Evolutionary conservation across 176 grass and related monocot genomes (phyloP).

Genomic region (Metroxylon sagu): DNA sequence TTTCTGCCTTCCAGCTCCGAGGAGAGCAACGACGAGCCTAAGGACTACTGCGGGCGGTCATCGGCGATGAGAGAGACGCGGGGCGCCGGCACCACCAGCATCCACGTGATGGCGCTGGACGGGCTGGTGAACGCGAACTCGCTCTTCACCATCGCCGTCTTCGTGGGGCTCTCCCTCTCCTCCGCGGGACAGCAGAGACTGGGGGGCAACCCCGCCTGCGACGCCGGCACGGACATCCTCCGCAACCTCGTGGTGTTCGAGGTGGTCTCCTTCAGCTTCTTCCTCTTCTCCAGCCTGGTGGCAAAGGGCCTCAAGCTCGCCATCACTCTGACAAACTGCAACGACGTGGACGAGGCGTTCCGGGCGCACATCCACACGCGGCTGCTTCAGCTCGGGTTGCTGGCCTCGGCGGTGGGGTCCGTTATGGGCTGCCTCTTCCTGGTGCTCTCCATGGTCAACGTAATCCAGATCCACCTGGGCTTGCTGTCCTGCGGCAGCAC

Average conservation of each 20-base stretch:
- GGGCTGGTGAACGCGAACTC: constrained; percentile 26
- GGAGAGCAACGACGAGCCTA: too few relatives aligned
- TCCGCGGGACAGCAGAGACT: constrained; percentile 9
- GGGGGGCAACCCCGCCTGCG: constrained; percentile 6
- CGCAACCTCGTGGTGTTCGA: constrained; percentile 25
- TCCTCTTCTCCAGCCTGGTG: constrained; percentile 29
- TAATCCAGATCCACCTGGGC: constrained; percentile 28
- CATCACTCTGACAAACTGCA: constrained; percentile 27
- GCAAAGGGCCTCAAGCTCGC: constrained; percentile 25
- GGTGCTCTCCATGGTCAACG: constrained; percentile 23
- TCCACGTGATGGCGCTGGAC: constrained; percentile 29
- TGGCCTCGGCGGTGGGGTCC: constrained; percentile 15
- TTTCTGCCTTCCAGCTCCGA: too few relatives aligned
- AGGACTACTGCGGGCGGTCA: too few relatives aligned
- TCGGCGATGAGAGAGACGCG: too few relatives aligned
- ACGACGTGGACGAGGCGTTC: constrained; percentile 24
- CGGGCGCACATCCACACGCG: constrained; percentile 8
- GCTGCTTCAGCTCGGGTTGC: constrained; percentile 15
- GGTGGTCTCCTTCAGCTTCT: constrained; percentile 31
- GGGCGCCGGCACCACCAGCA: constrained; percentile 8
- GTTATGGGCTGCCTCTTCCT: constrained; percentile 22
- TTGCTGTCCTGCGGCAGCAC: constrained; percentile 23
- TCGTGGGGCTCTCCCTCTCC: constrained; percentile 22
- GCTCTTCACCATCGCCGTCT: constrained; percentile 24
- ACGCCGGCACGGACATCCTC: constrained; percentile 21